Conservation (phyloP, 2,329 filamentous ascomycete genomes). For the Aspergillus jensenii region DNA sequence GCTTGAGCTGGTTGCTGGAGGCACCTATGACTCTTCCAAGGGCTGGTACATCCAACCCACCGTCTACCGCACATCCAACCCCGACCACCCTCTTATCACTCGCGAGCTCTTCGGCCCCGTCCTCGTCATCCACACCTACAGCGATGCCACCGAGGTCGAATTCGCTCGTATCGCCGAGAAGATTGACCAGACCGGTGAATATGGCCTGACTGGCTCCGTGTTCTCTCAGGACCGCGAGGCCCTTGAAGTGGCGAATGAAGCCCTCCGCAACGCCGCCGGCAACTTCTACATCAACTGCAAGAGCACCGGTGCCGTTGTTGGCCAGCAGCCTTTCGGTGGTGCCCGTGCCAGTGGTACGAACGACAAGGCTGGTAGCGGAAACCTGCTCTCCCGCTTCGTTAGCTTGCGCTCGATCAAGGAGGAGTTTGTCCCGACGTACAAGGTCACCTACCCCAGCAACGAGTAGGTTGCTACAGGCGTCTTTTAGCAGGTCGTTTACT, state of each 20-base stretch:
- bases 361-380: constrained; percentile 69
- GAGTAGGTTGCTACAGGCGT: constrained; percentile 24
- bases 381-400: constrained; percentile 65
- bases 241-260: constrained; percentile 36
- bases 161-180: constrained; percentile 60
- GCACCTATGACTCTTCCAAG: constrained; percentile 72
- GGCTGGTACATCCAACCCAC: constrained; percentile 85
- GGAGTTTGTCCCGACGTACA: constrained; percentile 65
- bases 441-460: constrained; percentile 71
- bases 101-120: constrained; percentile 83
- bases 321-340: constrained; percentile 71
- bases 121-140: constrained; percentile 73
- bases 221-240: constrained; percentile 41
- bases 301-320: constrained; percentile 68
- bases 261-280: constrained; percentile 38
- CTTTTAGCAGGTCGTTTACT: not conserved
- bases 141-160: constrained; percentile 60
- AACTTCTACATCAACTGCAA: constrained; percentile 47
- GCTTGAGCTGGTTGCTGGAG: constrained; percentile 72
- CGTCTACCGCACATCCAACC: constrained; percentile 73
- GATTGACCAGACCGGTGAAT: constrained; percentile 42
- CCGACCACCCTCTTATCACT: constrained; percentile 70
- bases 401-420: constrained; percentile 71
- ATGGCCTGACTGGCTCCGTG: constrained; percentile 45
- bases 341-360: constrained; percentile 69